Evolutionary conservation across 2,329 filamentous ascomycete species (phyloP).

Genomic region (Fusarium zealandicum): DNA sequence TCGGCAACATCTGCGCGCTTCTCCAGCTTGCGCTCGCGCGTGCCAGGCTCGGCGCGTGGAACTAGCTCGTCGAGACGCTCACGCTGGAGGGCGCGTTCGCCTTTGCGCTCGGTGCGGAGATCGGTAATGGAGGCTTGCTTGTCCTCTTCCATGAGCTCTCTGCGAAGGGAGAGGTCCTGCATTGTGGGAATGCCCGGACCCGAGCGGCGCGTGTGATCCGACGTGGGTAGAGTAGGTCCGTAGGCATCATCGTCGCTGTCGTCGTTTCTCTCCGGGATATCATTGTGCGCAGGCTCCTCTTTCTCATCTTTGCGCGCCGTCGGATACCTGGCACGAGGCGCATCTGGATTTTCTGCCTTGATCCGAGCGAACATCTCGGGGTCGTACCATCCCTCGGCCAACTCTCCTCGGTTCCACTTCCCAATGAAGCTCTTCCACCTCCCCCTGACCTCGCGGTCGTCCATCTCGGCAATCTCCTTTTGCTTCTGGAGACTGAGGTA

Average conservation of each 20-base stretch:
- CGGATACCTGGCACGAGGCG: constrained; percentile 5
- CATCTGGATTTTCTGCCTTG: constrained; percentile 38
- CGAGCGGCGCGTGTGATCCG: constrained; percentile 38
- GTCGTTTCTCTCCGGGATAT: constrained; percentile 48
- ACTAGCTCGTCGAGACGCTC: constrained; percentile 80
- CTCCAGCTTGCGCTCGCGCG: constrained; percentile 83
- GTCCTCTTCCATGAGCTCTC: constrained; percentile 59
- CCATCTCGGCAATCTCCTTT: constrained; percentile 70
- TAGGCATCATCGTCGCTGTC: constrained; percentile 62
- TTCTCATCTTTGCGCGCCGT: constrained; percentile 22
- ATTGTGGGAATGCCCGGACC: constrained; percentile 73
- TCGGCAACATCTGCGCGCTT: constrained; percentile 79
- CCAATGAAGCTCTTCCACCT: constrained; percentile 92
- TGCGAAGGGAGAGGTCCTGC: constrained; percentile 73
- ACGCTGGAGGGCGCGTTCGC: constrained; percentile 71
- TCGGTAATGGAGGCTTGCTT: constrained; percentile 59
- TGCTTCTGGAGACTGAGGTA: constrained; percentile 91
- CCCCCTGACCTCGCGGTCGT: constrained; percentile 77
- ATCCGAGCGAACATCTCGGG: constrained; percentile 67
- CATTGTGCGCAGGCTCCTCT: constrained; percentile 47
- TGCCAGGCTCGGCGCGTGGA: constrained; percentile 83
- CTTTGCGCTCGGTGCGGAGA: constrained; percentile 67
- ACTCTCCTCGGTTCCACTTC: constrained; percentile 90
- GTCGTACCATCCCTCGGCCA: constrained; percentile 94
- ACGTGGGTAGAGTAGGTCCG: constrained; percentile 49